These are phyloP conservation scores for Nothopassalora personata DNA, from an alignment of 2,329 filamentous ascomycete species.

Conservation along the genomic window DNA sequence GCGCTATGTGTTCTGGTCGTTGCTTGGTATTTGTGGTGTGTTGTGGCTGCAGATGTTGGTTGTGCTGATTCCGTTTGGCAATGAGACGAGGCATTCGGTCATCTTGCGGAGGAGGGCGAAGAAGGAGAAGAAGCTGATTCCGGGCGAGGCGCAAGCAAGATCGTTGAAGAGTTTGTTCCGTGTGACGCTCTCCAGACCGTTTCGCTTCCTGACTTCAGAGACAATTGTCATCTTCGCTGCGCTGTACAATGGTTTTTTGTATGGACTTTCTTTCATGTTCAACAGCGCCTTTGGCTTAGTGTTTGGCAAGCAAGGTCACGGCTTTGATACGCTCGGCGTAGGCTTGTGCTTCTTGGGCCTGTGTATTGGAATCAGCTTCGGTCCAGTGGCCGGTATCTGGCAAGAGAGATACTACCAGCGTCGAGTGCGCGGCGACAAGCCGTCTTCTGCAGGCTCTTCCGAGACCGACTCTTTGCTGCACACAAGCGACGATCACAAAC, in stretches of 20 bases:
- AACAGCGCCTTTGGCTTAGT: constrained; percentile 48
- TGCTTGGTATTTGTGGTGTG: constrained; percentile 42
- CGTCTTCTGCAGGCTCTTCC: constrained; percentile 9
- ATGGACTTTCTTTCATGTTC: constrained; percentile 47
- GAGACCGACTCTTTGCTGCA: constrained; percentile 28
- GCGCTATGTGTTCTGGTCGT: constrained; percentile 43
- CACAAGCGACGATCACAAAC: constrained; percentile 31
- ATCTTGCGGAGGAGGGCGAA: constrained; percentile 33
- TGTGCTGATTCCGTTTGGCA: constrained; percentile 34
- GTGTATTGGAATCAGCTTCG: constrained; percentile 39
- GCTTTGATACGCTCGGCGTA: constrained; percentile 20
- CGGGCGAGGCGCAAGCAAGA: constrained; percentile 37
- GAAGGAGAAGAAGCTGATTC: constrained; percentile 29
- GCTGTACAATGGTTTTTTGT: constrained; percentile 47
- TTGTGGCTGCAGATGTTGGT: constrained; percentile 42
- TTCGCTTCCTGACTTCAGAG: constrained; percentile 44
- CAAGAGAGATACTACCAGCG: constrained; percentile 42
- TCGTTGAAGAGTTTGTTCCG: constrained; percentile 38
- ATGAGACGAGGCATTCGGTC: constrained; percentile 44
- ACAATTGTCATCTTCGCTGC: constrained; percentile 47
- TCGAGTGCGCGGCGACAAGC: constrained; percentile 34
- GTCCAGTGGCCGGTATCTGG: constrained; percentile 41
- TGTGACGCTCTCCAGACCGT: constrained; percentile 43
- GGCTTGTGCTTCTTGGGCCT: constrained; percentile 31
- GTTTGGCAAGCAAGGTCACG: constrained; percentile 41